A percentile compares a stretch with the other conserved stretches of the same genome.
Evolutionary conservation across 257 asterid genomes (phyloP).

Genomic region (Rehmannia glutinosa): DNA sequence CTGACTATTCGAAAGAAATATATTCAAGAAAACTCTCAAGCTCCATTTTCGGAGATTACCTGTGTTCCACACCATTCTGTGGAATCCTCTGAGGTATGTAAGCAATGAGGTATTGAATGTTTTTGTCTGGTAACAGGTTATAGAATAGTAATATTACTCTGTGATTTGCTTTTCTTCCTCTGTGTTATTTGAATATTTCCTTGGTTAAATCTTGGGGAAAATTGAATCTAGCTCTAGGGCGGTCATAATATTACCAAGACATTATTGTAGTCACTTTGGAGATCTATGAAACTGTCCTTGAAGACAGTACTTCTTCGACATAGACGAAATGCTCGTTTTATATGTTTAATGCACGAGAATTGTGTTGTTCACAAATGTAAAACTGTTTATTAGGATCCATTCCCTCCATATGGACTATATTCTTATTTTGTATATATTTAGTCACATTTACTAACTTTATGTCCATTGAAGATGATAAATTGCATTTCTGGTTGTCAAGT

Average conservation of each 20-base stretch:
- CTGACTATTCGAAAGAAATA: constrained; percentile 35
- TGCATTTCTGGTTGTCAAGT: neutral
- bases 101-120: constrained; percentile 9
- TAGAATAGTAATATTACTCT: neutral
- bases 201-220: too few relatives aligned
- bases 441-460: neutral
- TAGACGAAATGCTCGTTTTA: too few relatives aligned
- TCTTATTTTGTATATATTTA: neutral
- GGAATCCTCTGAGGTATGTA: constrained; percentile 51
- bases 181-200: neutral
- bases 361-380: neutral
- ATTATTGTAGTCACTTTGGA: neutral
- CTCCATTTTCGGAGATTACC: constrained; percentile 29
- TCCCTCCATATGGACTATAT: neutral
- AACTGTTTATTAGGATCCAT: neutral
- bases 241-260: neutral
- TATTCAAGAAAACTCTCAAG: constrained; percentile 30
- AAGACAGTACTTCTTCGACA: neutral
- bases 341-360: neutral
- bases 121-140: constrained; percentile 2
- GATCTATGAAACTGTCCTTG: neutral
- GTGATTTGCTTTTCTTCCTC: neutral
- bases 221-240: neutral
- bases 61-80: constrained; percentile 33
- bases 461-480: too few relatives aligned